A percentile compares a stretch with the other conserved stretches of the same genome.
Evolutionary conservation across 2,329 filamentous ascomycete genomes (phyloP).

Genomic region (Xylaria polymorpha): DNA sequence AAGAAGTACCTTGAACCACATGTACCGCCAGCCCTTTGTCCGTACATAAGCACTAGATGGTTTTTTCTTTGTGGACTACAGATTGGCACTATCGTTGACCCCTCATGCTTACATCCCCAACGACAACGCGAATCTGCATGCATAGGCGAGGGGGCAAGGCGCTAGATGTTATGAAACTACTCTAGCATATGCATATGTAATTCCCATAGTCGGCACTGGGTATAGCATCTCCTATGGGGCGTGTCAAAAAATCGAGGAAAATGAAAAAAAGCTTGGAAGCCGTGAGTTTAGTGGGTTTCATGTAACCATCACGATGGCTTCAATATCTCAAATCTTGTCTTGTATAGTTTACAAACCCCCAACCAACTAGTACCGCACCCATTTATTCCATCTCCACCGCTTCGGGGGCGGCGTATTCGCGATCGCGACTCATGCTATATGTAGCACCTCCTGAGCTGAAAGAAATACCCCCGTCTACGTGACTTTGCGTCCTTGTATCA

Average conservation of each 20-base stretch:
- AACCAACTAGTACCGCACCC: neutral
- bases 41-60: neutral
- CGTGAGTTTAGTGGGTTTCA: neutral
- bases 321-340: neutral
- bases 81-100: neutral
- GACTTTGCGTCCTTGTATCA: neutral
- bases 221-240: neutral
- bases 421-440: neutral
- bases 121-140: neutral
- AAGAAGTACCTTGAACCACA: neutral
- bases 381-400: neutral
- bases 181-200: neutral
- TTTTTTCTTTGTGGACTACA: neutral
- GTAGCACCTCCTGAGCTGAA: neutral
- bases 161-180: neutral
- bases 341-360: neutral
- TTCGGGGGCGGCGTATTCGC: neutral
- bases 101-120: too few relatives aligned
- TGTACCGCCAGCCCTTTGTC: neutral
- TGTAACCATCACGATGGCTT: neutral
- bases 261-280: neutral
- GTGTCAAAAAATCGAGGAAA: neutral
- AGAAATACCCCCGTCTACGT: constrained; percentile 1
- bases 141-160: neutral
- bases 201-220: neutral